Percentiles rank a stretch among this genome's conserved stretches.
Evolutionary conservation across 352 stramenopile genomes (phyloP).

Genomic region (Globisporangium okanoganense): DNA sequence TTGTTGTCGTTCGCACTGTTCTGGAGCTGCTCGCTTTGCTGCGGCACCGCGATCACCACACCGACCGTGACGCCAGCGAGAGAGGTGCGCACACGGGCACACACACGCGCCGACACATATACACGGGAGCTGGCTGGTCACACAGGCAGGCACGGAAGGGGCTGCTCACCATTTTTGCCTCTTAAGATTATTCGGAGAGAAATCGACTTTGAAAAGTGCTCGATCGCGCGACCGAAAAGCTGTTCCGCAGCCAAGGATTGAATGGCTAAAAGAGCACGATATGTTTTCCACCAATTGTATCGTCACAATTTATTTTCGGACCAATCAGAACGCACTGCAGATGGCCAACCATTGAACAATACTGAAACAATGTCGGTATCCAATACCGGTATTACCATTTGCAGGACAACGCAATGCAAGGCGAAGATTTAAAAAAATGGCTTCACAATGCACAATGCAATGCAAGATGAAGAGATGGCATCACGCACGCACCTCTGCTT

Average conservation of each 20-base stretch:
- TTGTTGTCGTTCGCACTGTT: not conserved
- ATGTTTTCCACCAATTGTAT: slow-evolving; percentile 35
- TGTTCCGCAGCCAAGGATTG: slow-evolving; percentile 28
- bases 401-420: not conserved
- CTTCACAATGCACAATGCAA: not conserved
- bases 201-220: slow-evolving; percentile 78
- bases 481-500: no score
- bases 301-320: not conserved
- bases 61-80: not conserved
- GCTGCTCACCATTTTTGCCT: slow-evolving; percentile 65
- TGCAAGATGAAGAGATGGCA: no score
- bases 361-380: not conserved
- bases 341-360: not conserved
- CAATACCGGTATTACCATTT: not conserved
- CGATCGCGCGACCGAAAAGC: slow-evolving; percentile 10
- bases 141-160: not conserved
- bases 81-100: not conserved
- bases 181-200: slow-evolving; percentile 65
- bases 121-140: not conserved
- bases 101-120: not conserved
- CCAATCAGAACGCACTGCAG: not conserved
- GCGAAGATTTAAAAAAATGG: no score
- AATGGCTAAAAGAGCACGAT: slow-evolving; percentile 47
- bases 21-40: not conserved
- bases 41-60: not conserved